Evolutionary conservation across 441 rosid species (phyloP), one percentile per base, ranked within the genome.

Genomic region (Cnidoscolus chayamansa): DNA sequence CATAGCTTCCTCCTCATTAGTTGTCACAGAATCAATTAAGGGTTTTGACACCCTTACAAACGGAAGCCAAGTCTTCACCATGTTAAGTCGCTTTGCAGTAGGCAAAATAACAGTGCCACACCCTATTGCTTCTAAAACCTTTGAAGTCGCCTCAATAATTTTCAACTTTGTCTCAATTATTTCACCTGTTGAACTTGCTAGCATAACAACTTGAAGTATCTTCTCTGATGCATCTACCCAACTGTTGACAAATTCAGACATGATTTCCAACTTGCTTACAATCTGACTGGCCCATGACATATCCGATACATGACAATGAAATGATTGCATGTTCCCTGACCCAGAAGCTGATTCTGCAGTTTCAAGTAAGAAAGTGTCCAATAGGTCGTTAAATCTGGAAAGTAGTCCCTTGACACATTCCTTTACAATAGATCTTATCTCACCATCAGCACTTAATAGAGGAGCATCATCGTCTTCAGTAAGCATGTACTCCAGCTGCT

Each of bases 391-490:
- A 76, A 92, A 89, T 75, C 86, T 82, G 10, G 65, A 69, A 72
- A 88, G 81, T 49, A 90, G 74, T 51, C 77, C 77, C 55, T 83
- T 79, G 17, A 87, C 82, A 76, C 91, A 89, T 71, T 87, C 90
- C 72, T 83, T 88, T 30, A 91, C 90, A 82, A 81, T 86, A 10
- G 80, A 81, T 83, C 85, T 90, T 31, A 92, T 81, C 72, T 82
- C 86, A 67, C 86, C 84, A 71, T 85, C 86, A 60, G 88, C 85
- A 16, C 77, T 71, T 78, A 90, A 72, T 68, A 92, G 83, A 11
- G 96, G 97, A 56, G 86, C 89, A 83, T 92, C 97, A 20, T 94
- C 97, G 77, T 94, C 97, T 87, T 94, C 94, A 0, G 94, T 92
- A 55, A 90, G 86, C 93, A 94, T 89, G 86, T 94, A 92, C 63